Evolutionary conservation across 148 eudicot species (phyloP), one percentile per base, ranked within the genome.

Genomic region (Amaranthus hypochondriacus): DNA sequence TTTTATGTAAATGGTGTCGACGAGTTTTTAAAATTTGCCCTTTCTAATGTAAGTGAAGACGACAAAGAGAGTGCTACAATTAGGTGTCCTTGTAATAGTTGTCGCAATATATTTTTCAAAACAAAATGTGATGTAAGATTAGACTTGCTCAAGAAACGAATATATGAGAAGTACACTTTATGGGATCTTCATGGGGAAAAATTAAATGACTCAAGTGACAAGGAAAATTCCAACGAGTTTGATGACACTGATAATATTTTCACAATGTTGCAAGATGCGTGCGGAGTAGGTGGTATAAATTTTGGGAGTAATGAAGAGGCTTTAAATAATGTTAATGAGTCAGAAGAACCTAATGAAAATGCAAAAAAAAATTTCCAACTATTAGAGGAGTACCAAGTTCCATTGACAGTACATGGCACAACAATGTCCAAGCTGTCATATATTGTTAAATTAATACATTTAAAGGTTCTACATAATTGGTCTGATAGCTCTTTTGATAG

Each of bases 251-350:
- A 10, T 52, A 7, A 67, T 10, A 52, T 48, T 39, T 28, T 28
- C 39, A 28, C 39, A 28, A 76, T 76, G 79, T 21, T 76, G n/a
- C 18, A 28, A 62, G 54, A 69, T 52, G 79, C 61, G 14, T 59
- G 50, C 49, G 68, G 61, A 43, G 60, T 76, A 1, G n/a, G 8
- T 69, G 68, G 18, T 60, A 50, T 69, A 52, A 9, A 59, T 28
- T 28, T 28, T 28, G 39, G 39, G 39, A 28, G 39, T 28, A 28
- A 28, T 28, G 39, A 28, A 28, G 39, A 28, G 39, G 39, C 0
- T 28, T 28, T 28, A 28, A 28, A 28, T 28, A 28, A 28, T 28
- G 39, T 51, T n/a, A 4, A 61, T 10, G 18, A 39, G 2, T 12
- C 52, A 9, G 53, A 76, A 69, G 60, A 76, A 48, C 68, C 78